Evolutionary conservation across 129 eudicot species (phyloP).

Genomic region (Tagetes erecta): DNA sequence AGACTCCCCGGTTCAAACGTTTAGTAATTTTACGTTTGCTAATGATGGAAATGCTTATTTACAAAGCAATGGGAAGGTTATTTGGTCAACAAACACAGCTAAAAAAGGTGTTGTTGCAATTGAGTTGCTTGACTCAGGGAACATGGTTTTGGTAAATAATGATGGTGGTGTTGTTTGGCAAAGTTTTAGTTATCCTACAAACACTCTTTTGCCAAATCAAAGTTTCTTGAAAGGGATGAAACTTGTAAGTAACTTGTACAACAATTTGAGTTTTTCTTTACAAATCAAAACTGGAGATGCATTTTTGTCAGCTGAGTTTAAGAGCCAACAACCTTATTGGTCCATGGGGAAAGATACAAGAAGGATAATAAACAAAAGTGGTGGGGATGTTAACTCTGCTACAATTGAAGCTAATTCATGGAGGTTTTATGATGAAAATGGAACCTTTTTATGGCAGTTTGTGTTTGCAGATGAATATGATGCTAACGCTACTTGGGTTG

Average conservation of each 20-base stretch:
- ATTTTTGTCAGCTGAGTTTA: constrained; percentile 57
- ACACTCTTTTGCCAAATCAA: constrained; percentile 69
- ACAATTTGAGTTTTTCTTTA: constrained; percentile 61
- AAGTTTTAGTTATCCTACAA: constrained; percentile 72
- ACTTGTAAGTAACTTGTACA: constrained; percentile 50
- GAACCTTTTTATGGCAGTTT: constrained; percentile 64
- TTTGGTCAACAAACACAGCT: constrained; percentile 74
- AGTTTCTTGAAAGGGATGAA: constrained; percentile 66
- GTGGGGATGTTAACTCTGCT: constrained; percentile 46
- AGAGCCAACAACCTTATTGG: constrained; percentile 79
- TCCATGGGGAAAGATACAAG: constrained; percentile 65
- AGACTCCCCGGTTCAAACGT: constrained; percentile 46
- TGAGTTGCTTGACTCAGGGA: constrained; percentile 73
- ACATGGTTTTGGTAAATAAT: constrained; percentile 55
- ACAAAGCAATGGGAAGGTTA: constrained; percentile 38
- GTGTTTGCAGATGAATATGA: constrained; percentile 45
- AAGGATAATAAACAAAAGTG: constrained; percentile 54
- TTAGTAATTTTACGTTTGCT: constrained; percentile 59
- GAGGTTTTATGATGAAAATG: constrained; percentile 65
- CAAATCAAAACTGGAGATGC: constrained; percentile 59
- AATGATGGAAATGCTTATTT: constrained; percentile 63
- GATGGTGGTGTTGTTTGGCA: constrained; percentile 69
- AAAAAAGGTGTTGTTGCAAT: constrained; percentile 55
- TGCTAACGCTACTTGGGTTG: constrained; percentile 61
- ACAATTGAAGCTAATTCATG: constrained; percentile 68